Conservation (phyloP, 352 stramenopile species). For the Phytophthora hybrid region DNA sequence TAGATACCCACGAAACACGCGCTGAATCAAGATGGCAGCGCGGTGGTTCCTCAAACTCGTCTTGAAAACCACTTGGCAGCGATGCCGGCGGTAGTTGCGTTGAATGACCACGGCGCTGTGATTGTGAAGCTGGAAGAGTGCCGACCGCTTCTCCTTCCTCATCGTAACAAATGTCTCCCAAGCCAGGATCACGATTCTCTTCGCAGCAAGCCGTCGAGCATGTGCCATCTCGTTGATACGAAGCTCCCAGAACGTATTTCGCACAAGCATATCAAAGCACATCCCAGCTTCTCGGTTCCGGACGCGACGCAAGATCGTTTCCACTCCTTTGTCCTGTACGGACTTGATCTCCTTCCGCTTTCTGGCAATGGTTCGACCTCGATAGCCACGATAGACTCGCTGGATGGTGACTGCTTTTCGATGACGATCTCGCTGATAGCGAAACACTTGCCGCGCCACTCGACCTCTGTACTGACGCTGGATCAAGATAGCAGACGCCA, state of each 20-base stretch:
- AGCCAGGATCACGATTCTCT: conserved; percentile 20
- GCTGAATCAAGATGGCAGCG: conserved; percentile 67
- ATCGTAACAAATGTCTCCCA: conserved; percentile 36
- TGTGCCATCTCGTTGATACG: conserved; percentile 49
- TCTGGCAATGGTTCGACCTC: conserved; percentile 26
- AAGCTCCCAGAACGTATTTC: conserved; percentile 26
- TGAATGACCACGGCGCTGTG: conserved; percentile 70
- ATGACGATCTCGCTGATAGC: conserved; percentile 40
- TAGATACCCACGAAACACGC: conserved; percentile 56
- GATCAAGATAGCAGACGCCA: conserved; percentile 50
- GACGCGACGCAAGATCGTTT: conserved; percentile 48
- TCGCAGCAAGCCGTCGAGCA: conserved; percentile 13
- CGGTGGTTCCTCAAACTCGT: conserved; percentile 44
- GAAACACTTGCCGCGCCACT: conserved; percentile 58
- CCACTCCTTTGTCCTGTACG: conserved; percentile 40
- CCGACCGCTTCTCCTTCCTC: conserved; percentile 52
- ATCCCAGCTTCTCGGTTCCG: conserved; percentile 22
- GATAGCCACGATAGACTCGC: conserved; percentile 59
- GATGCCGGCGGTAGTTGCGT: conserved; percentile 65
- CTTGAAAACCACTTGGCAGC: conserved; percentile 61
- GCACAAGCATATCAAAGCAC: conserved; percentile 48
- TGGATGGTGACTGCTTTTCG: conserved; percentile 54
- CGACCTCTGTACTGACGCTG: conserved; percentile 72
- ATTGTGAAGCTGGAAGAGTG: conserved; percentile 42
- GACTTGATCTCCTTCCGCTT: conserved; percentile 37